Base-by-base conservation (phyloP, 495 filamentous ascomycete genomes). In the Aspergillus mulundensis region DNA sequence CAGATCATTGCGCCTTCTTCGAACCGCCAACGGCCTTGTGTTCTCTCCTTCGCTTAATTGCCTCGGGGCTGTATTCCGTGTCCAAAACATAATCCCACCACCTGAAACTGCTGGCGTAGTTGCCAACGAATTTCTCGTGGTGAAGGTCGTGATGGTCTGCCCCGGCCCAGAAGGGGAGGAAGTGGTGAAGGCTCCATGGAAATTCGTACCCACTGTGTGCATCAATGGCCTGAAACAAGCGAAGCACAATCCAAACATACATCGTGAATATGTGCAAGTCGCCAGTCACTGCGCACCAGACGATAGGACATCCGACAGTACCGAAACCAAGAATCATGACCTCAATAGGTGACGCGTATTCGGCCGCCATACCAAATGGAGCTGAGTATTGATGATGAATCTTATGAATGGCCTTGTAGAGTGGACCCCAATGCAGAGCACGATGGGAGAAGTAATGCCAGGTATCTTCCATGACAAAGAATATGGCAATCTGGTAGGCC, bases 381-480 rank as follows among this genome's bases (percentile, higher is more conserved):
- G 94, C 95, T 15, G 91, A 95, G 77, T 98, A 98, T 61, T 90
- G 90, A 77, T 98, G 94, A 76, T 98, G 94, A 52, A 98, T 93
- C 77, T 98, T 98, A 81, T 98, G 94, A 53, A 98, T 88, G 61
- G 83, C 79, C 73, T 87, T 93, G 82, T 98, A 98, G 5, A 98
- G 84, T 24, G 89, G 88, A 6, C 90, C 91, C 85, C 92, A 96
- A 81, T 98, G 94, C 63, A 98, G 82, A 23, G 87, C 87, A 59
- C 94, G 91, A 75, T 98, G 94, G 47, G 82, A 85, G 84, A 93
- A 98, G 78, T 98, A 98, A 70, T 98, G 94, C 95, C 95, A 98
- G 47, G 95, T 80, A 72, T 98, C 94, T 70, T 98, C 94, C 64
- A 97, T 68, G 40, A 97, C 82, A 71, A 98, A 98, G 80, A 98